Percentiles rank a stretch among this genome's conserved stretches.
Evolutionary conservation across 2,329 filamentous ascomycete genomes (phyloP).

Genomic region (Sclerotiophoma versabilis): DNA sequence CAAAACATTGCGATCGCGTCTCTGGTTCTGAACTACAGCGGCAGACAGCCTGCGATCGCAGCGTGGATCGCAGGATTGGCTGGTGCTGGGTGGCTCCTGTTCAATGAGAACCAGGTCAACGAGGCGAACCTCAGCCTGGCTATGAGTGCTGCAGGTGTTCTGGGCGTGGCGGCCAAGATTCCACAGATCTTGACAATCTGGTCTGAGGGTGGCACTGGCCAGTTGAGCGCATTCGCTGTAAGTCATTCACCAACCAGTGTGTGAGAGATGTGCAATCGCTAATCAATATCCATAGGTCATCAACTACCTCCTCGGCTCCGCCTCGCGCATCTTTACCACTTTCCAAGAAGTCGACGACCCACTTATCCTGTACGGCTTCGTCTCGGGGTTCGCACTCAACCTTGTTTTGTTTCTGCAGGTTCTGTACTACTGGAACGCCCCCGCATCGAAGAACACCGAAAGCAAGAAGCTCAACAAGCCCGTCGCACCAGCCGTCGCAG

Average conservation of each 20-base stretch:
- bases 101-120: constrained; percentile 70
- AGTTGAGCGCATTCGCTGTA: constrained; percentile 95
- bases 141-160: constrained; percentile 81
- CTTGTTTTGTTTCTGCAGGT: constrained; percentile 86
- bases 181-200: constrained; percentile 92
- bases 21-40: constrained; percentile 84
- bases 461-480: constrained; percentile 51
- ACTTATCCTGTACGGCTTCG: constrained; percentile 92
- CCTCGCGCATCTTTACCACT: constrained; percentile 96
- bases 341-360: constrained; percentile 97
- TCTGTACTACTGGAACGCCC: constrained; percentile 91
- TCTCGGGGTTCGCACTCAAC: constrained; percentile 91
- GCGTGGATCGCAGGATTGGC: constrained; percentile 81
- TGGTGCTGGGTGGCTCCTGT: constrained; percentile 72
- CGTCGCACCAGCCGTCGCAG: constrained; percentile 35
- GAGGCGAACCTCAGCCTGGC: constrained; percentile 73
- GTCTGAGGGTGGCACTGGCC: constrained; percentile 85
- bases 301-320: constrained; percentile 93
- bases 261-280: neutral
- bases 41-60: constrained; percentile 71
- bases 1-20: constrained; percentile 92
- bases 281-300: constrained; percentile 72
- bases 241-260: constrained; percentile 45
- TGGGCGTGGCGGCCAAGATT: constrained; percentile 89
- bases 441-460: constrained; percentile 38